A percentile compares a stretch with the other conserved stretches of the same genome.
Evolutionary conservation across 176 grass and related monocot species (phyloP).

Genomic region (Oryza officinalis): DNA sequence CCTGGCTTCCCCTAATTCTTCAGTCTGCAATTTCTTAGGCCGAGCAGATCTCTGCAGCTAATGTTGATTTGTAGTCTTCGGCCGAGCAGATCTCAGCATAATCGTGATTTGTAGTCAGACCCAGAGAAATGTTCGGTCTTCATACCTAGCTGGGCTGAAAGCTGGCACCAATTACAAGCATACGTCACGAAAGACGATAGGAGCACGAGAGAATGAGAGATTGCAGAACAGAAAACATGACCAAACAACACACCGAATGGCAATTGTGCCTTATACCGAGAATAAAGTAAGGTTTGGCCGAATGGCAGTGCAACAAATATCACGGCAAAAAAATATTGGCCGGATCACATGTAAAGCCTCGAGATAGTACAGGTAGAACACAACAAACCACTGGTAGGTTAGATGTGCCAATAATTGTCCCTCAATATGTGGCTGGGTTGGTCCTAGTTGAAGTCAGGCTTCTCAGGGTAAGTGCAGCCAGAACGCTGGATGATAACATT

Average conservation of each 20-base stretch:
- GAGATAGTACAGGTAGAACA: slow-evolving; percentile 36
- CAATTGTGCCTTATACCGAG: slow-evolving; percentile 49
- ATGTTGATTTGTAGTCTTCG: neutral
- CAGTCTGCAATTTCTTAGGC: no score
- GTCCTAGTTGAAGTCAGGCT: slow-evolving; percentile 81
- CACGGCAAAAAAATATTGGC: slow-evolving; percentile 33
- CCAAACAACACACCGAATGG: slow-evolving; percentile 25
- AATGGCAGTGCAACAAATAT: slow-evolving; percentile 32
- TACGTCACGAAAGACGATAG: neutral
- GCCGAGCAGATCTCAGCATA: neutral
- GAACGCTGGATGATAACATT: slow-evolving; percentile 91
- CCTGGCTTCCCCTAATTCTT: no score
- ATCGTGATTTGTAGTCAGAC: neutral
- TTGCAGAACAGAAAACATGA: neutral
- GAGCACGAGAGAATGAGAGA: neutral
- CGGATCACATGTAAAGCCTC: slow-evolving; percentile 44
- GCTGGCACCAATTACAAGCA: neutral
- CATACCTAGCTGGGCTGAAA: neutral
- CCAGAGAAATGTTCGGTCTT: accelerated
- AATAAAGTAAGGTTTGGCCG: neutral
- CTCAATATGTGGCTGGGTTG: neutral
- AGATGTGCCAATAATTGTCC: slow-evolving; percentile 9
- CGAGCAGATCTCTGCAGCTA: neutral
- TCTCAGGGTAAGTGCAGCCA: slow-evolving; percentile 95
- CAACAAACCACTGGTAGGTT: slow-evolving; percentile 19